Evolutionary conservation across 345 rosid genomes (phyloP).

Genomic region (Syzygium jambos): DNA sequence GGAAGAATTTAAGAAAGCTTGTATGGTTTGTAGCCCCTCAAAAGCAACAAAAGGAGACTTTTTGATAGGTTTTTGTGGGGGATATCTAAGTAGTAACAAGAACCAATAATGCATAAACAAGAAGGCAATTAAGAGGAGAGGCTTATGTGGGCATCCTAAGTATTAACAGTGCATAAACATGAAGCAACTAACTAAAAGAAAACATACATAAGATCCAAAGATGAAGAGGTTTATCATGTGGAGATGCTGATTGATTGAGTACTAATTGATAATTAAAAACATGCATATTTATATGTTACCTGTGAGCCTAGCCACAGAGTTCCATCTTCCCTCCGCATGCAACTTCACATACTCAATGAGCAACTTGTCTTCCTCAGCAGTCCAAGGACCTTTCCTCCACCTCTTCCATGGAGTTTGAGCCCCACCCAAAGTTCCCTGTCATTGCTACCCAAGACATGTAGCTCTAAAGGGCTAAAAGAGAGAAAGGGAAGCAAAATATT

Average conservation of each 20-base stretch:
- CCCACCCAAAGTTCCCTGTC: constrained; percentile 60
- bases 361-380: constrained; percentile 79
- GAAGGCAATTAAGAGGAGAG: background rate
- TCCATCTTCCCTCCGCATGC: constrained; percentile 95
- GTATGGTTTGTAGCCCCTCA: background rate
- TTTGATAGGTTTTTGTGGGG: background rate
- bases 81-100: background rate
- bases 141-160: background rate
- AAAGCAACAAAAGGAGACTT: background rate
- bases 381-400: constrained; percentile 98
- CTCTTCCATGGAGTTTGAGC: constrained; percentile 32
- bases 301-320: constrained; percentile 78
- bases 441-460: constrained; percentile 61
- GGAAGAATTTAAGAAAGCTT: background rate
- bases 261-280: background rate
- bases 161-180: background rate
- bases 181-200: background rate
- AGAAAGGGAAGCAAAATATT: background rate
- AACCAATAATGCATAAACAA: background rate
- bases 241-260: background rate
- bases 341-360: constrained; percentile 59
- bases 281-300: constrained; percentile 16
- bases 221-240: background rate
- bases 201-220: background rate
- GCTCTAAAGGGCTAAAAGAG: background rate